Evolutionary conservation across 176 grass and related monocot species (phyloP).

Genomic region (Zea luxurians): DNA sequence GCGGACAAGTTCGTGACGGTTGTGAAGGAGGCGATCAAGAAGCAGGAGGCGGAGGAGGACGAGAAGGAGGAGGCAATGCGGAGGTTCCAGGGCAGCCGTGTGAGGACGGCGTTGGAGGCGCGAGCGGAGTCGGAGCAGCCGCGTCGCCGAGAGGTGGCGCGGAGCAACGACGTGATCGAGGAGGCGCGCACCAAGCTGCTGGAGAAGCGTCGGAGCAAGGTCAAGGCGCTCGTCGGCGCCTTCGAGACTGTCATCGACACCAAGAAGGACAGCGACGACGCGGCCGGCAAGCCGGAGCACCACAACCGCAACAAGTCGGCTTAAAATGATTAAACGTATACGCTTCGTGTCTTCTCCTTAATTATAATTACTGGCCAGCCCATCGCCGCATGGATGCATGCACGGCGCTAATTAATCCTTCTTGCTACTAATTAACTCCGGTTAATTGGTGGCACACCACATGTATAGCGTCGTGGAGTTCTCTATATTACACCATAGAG

Average conservation of each 20-base stretch:
- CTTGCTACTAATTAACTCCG: not conserved
- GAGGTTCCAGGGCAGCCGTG: conserved; percentile 46
- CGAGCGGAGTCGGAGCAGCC: conserved; percentile 34
- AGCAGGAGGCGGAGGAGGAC: not conserved
- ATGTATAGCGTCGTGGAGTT: not conserved
- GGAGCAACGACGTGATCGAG: conserved; percentile 75
- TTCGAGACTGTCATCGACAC: conserved; percentile 76
- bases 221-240: conserved; percentile 67
- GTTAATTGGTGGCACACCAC: not conserved
- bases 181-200: conserved; percentile 66
- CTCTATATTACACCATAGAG: not conserved
- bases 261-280: not conserved
- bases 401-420: not conserved
- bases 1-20: conserved; percentile 35
- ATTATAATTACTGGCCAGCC: not conserved
- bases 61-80: not conserved
- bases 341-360: not conserved
- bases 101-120: conserved; percentile 54
- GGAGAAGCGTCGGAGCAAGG: conserved; percentile 62
- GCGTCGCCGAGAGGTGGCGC: conserved; percentile 37
- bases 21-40: conserved; percentile 41
- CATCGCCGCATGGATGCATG: not conserved
- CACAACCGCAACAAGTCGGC: not conserved
- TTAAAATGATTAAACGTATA: not conserved
- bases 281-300: conserved; percentile 12